These are phyloP conservation scores for Biancaea sappan DNA, from an alignment of 306 rosid genomes.

Conservation along the genomic window DNA sequence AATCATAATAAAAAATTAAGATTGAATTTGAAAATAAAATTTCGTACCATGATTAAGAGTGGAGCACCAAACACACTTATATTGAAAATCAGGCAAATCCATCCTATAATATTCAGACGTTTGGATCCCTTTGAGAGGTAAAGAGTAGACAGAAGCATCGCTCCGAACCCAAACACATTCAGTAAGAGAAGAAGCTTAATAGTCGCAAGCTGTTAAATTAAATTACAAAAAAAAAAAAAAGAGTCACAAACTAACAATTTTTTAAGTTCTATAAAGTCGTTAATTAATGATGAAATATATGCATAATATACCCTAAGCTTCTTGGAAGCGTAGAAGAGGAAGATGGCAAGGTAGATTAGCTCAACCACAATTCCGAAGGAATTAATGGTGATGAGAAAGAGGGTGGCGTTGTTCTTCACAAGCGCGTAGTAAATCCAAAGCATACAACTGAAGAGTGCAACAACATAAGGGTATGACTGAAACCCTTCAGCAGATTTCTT, in stretches of 20 bases:
- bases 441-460: conserved; percentile 78
- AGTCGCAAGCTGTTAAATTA: conserved; percentile 52
- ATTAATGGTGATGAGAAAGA: conserved; percentile 83
- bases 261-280: too few species aligned
- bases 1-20: background rate
- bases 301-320: conserved; percentile 69
- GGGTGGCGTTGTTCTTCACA: conserved; percentile 52
- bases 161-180: conserved; percentile 71
- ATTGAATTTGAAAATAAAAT: background rate
- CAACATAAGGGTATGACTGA: conserved; percentile 77
- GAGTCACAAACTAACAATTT: too few species aligned
- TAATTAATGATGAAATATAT: background rate
- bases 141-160: conserved; percentile 65
- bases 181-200: conserved; percentile 55
- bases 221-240: background rate
- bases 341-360: conserved; percentile 53
- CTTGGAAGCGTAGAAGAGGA: conserved; percentile 65
- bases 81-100: conserved; percentile 76
- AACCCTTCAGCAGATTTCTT: conserved; percentile 76
- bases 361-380: conserved; percentile 73
- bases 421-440: conserved; percentile 84
- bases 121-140: conserved; percentile 53
- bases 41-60: conserved; percentile 66
- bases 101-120: conserved; percentile 69
- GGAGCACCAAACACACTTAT: conserved; percentile 84